Percentiles rank a stretch among this genome's conserved stretches.
phyloP scores from a whole-genome alignment of 306 rosid genomes.

The Cicer pinnatifidum region DNA sequence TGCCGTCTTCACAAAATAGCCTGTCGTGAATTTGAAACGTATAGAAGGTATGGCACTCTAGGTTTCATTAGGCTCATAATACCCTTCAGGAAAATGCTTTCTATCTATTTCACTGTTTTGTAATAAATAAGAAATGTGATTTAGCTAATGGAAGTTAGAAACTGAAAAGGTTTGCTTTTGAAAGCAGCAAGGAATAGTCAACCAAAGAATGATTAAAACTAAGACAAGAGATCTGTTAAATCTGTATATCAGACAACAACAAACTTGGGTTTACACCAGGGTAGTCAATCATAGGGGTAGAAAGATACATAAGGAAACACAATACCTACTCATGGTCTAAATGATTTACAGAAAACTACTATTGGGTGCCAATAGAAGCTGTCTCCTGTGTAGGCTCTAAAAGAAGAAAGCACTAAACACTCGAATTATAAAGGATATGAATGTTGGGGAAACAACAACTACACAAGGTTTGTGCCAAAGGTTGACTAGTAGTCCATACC shows the following conservation, averaged over 20 bases:
- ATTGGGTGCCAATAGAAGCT: constrained; percentile 4
- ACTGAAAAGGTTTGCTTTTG: neutral
- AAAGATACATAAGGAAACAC: neutral
- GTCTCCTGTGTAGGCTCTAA: neutral
- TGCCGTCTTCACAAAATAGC: neutral
- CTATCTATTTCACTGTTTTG: neutral
- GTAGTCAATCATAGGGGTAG: neutral
- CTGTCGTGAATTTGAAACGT: neutral
- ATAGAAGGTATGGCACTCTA: constrained; percentile 14
- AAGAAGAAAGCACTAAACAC: neutral
- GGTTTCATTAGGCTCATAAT: constrained; percentile 5
- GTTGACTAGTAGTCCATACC: neutral
- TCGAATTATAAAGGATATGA: neutral
- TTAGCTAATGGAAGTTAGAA: neutral
- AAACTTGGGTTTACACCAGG: neutral
- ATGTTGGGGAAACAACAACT: neutral
- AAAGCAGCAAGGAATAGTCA: constrained; percentile 13
- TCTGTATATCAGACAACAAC: neutral
- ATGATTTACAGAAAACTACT: constrained; percentile 1
- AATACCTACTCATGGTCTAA: neutral
- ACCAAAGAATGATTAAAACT: neutral
- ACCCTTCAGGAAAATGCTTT: neutral
- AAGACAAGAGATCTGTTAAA: neutral
- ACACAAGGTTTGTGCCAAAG: constrained; percentile 2
- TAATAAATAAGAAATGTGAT: neutral